These are phyloP conservation scores for Dothistroma septosporum DNA, from an alignment of 2,329 filamentous ascomycete genomes.

Conservation along the genomic window DNA sequence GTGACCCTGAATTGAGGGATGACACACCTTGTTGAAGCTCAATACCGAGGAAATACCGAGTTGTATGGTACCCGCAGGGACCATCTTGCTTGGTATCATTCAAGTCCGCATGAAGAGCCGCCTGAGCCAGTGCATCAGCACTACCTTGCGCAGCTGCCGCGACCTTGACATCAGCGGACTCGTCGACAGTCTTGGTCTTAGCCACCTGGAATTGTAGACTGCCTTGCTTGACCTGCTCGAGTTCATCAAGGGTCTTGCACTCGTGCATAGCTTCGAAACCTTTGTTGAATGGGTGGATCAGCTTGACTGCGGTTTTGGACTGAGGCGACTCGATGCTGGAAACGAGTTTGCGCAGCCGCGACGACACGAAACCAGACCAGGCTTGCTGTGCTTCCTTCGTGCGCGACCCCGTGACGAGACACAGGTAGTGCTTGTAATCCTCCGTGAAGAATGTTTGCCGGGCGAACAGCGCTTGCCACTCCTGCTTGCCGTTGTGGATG, in stretches of 20 bases:
- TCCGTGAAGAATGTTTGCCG: conserved; percentile 91
- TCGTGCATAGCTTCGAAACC: conserved; percentile 79
- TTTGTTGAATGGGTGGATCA: conserved; percentile 90
- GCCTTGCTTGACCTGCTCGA: conserved; percentile 60
- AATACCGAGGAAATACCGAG: conserved; percentile 90
- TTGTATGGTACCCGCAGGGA: conserved; percentile 67
- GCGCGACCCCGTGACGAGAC: conserved; percentile 75
- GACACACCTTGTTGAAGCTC: conserved; percentile 53
- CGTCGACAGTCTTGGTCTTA: conserved; percentile 53
- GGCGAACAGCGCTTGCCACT: conserved; percentile 83
- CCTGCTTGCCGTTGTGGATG: conserved; percentile 70
- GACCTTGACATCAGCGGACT: conserved; percentile 48
- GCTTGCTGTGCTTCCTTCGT: conserved; percentile 78
- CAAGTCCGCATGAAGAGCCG: conserved; percentile 30
- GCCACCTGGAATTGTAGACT: conserved; percentile 58
- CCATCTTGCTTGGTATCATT: conserved; percentile 36
- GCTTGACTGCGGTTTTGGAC: conserved; percentile 58
- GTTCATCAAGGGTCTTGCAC: conserved; percentile 59
- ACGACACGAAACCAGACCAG: conserved; percentile 91
- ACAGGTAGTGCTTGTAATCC: conserved; percentile 94
- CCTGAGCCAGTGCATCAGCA: conserved; percentile 38
- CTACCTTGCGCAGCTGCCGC: conserved; percentile 46
- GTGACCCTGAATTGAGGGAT: neutral
- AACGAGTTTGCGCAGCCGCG: conserved; percentile 83
- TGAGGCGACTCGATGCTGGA: conserved; percentile 74